Evolutionary conservation across 192 early-diverging fungal genomes (phyloP), one percentile per base, ranked within the genome.

Genomic region (Gryganskiella cystojenkinii): DNA sequence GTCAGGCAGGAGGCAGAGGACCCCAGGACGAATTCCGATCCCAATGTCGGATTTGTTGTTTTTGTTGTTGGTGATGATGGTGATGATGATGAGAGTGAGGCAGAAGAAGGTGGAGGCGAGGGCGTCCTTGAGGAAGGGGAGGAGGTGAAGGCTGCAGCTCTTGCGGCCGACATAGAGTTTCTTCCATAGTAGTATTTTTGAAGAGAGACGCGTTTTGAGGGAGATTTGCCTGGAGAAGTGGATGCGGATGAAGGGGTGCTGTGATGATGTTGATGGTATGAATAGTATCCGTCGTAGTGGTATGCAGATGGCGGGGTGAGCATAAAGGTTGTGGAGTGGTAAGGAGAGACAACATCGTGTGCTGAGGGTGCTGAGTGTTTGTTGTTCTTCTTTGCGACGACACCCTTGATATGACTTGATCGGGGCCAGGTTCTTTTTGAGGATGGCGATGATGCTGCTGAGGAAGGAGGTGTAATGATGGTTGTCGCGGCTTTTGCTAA

Each of bases 181-280:
- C 74, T 50, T 40, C 74, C 56, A 30, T 78, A 78, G 56, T 78
- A 78, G 50, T 78, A 78, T 31, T 78, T 78, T 64, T 78, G 74
- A 5, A 78, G 66, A 0, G 74, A 78, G 50, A 78, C 45, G 9
- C 74, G 52, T 47, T 78, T 78, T 2, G 74, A 78, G 22, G 74
- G 74, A 13, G 67, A 69, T 30, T 73, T 73, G 24, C 71, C 71
- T 37, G 35, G 27, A 14, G 56, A 57, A 13, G 56, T 7, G 33
- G 54, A 34, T 4, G 25, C 24, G 30, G 24, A 15, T 2, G 40
- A 22, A 5, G 40, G 37, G 22, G n/a, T 55, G 37, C 45, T 24
- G 15, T 43, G 58, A 10, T 52, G 46, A 19, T 42, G 55, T 19
- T 19, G 0, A 49, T 50, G 49, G 47, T 40, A 22, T 22, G 61